These are phyloP conservation scores for Neopestalotiopsis clavispora DNA, from an alignment of 2,329 filamentous ascomycete genomes.

Conservation along the genomic window DNA sequence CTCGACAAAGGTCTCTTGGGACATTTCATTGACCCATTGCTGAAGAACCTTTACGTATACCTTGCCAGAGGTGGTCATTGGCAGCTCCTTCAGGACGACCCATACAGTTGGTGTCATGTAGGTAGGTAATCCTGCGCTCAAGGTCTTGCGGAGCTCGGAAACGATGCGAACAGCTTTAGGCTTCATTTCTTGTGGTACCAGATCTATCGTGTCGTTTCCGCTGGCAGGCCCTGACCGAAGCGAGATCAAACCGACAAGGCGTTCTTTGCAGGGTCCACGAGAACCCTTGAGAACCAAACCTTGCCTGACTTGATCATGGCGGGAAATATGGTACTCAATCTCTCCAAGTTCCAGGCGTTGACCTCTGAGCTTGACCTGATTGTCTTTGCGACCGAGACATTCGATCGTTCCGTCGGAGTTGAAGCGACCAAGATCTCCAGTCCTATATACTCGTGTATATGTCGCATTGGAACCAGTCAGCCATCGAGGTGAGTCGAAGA, in stretches of 20 bases:
- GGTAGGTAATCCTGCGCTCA: background rate
- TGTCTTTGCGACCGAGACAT: constrained; percentile 18
- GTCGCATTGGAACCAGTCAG: background rate
- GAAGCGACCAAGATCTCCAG: constrained; percentile 17
- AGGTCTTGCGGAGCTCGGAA: constrained; percentile 5
- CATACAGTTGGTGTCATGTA: constrained; percentile 19
- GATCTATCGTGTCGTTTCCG: background rate
- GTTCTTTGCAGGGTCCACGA: constrained; percentile 11
- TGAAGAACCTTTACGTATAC: constrained; percentile 16
- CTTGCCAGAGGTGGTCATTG: constrained; percentile 15
- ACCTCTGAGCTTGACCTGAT: constrained; percentile 19
- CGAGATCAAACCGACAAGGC: constrained; percentile 11
- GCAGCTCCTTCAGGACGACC: constrained; percentile 15
- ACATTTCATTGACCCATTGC: constrained; percentile 17
- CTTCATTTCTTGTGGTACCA: background rate
- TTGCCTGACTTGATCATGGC: constrained; percentile 5
- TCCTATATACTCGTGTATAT: constrained; percentile 14
- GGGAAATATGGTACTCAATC: constrained; percentile 18
- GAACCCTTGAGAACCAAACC: constrained; percentile 6
- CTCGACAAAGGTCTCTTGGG: constrained; percentile 10
- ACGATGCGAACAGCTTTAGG: background rate
- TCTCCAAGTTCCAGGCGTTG: constrained; percentile 19
- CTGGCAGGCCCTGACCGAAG: background rate
- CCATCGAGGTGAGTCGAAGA: constrained; percentile 14
- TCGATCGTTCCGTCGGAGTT: constrained; percentile 16